A percentile compares a stretch with the other conserved stretches of the same genome.
These are phyloP conservation scores for Lathyrus aphaca DNA, from an alignment of 306 rosid species.

Conservation along the genomic window DNA sequence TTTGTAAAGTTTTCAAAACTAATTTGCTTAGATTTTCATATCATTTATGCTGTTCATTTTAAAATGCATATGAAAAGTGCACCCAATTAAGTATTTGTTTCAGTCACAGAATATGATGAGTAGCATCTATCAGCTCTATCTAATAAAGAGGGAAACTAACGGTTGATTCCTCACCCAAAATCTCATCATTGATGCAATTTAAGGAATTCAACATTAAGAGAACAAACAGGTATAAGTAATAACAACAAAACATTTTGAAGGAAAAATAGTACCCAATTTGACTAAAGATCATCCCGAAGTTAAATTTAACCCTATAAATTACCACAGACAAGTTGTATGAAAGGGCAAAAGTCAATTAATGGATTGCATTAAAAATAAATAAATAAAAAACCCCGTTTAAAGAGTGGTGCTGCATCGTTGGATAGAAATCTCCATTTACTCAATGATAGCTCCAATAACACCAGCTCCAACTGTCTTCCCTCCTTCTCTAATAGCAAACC, in stretches of 20 bases:
- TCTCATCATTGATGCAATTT: conserved; percentile 21
- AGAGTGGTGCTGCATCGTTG: conserved; percentile 7
- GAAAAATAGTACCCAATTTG: conserved; percentile 43
- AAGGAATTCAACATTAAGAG: conserved; percentile 4
- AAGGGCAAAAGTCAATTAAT: conserved; percentile 18
- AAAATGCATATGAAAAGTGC: background rate
- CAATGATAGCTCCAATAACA: conserved; percentile 76
- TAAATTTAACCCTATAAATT: conserved; percentile 52
- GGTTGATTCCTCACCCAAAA: conserved; percentile 2
- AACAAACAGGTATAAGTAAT: conserved; percentile 16
- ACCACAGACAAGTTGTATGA: conserved; percentile 39
- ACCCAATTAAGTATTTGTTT: background rate
- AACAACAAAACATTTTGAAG: conserved; percentile 35
- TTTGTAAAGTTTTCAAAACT: background rate
- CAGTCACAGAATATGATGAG: background rate
- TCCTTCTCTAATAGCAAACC: conserved; percentile 94
- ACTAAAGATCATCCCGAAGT: conserved; percentile 37
- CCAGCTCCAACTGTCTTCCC: conserved; percentile 96
- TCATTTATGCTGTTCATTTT: background rate
- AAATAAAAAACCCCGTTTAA: conserved; percentile 2
- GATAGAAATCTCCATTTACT: conserved; percentile 51
- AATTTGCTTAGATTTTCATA: background rate
- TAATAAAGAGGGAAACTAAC: conserved; percentile 17
- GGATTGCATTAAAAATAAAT: conserved; percentile 43
- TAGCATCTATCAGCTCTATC: background rate